Conservation (phyloP, 108 stramenopile genomes). For the Pseudonitzschia pungens region DNA sequence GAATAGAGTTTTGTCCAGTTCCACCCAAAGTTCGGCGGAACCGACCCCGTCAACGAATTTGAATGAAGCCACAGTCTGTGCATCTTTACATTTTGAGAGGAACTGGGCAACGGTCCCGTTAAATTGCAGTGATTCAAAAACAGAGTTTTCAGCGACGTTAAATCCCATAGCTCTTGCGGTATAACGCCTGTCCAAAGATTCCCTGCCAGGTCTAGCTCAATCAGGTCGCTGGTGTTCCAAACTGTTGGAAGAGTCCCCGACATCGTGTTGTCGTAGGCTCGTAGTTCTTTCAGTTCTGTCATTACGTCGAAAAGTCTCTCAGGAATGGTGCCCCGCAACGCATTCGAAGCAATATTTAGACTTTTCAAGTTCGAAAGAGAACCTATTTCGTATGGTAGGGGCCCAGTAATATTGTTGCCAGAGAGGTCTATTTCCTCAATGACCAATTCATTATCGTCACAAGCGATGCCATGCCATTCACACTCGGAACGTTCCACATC, state of each 20-base stretch:
- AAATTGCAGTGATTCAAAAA: constrained; percentile 46
- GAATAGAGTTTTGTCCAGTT: constrained; percentile 10
- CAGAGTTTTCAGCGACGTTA: constrained; percentile 32
- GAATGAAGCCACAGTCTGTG: constrained; percentile 31
- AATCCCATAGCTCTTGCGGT: constrained; percentile 31
- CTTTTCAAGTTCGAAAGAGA: constrained; percentile 2
- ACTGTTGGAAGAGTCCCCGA: constrained; percentile 14
- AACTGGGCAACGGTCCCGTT: constrained; percentile 35
- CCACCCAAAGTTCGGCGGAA: constrained; percentile 34
- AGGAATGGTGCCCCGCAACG: constrained; percentile 5
- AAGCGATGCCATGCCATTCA: constrained; percentile 29
- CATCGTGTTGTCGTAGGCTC: constrained; percentile 21
- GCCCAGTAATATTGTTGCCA: constrained; percentile 21
- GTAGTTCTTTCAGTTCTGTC: constrained; percentile 2
- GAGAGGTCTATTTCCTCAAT: constrained; percentile 13
- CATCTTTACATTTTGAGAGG: constrained; percentile 35
- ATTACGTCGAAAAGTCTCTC: constrained; percentile 5
- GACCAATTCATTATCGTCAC: not conserved
- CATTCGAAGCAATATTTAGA: constrained; percentile 5
- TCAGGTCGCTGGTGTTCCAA: constrained; percentile 25
- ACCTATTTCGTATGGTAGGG: constrained; percentile 17
- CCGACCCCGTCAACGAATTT: constrained; percentile 42
- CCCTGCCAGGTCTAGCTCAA: constrained; percentile 38
- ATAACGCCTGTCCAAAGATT: constrained; percentile 47
- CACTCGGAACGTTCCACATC: constrained; percentile 17